Conservation (phyloP, 805 yeast genomes). For the Candida alai region DNA sequence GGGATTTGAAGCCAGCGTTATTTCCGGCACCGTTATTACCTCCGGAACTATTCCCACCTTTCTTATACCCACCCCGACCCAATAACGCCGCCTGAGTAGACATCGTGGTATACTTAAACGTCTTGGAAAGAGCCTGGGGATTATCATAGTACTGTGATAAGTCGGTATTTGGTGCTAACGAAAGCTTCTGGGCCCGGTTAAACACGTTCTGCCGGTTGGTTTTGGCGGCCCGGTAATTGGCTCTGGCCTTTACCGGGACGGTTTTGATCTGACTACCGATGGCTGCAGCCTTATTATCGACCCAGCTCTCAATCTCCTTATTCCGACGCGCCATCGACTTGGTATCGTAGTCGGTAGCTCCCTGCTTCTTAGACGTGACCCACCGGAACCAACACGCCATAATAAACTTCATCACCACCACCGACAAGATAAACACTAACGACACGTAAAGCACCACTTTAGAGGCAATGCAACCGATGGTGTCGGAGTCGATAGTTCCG, state of each 20-base stretch:
- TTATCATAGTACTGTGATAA: conserved; percentile 33
- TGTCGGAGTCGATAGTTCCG: conserved; percentile 82
- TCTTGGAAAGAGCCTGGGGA: conserved; percentile 28
- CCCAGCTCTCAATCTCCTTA: conserved; percentile 79
- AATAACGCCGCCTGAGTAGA: conserved; percentile 52
- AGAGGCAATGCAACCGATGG: conserved; percentile 93
- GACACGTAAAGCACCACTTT: conserved; percentile 77
- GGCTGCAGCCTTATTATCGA: conserved; percentile 49
- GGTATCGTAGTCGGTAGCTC: conserved; percentile 61
- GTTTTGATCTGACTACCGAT: conserved; percentile 48
- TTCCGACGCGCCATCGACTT: conserved; percentile 61
- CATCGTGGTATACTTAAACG: conserved; percentile 58
- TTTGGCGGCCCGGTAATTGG: conserved; percentile 38
- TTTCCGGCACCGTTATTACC: no score
- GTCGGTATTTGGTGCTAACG: conserved; percentile 39
- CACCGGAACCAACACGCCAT: conserved; percentile 90
- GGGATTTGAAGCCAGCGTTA: no score
- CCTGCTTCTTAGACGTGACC: conserved; percentile 70
- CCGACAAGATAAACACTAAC: conserved; percentile 76
- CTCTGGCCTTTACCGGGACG: conserved; percentile 51
- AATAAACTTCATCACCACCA: conserved; percentile 72
- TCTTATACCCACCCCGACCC: conserved; percentile 16
- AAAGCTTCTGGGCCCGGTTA: conserved; percentile 20
- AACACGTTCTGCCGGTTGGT: conserved; percentile 42
- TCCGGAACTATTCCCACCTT: conserved; percentile 13